These are phyloP conservation scores for Phaeophleospora eucalypticola DNA, from an alignment of 2,329 filamentous ascomycete genomes.

Conservation along the genomic window DNA sequence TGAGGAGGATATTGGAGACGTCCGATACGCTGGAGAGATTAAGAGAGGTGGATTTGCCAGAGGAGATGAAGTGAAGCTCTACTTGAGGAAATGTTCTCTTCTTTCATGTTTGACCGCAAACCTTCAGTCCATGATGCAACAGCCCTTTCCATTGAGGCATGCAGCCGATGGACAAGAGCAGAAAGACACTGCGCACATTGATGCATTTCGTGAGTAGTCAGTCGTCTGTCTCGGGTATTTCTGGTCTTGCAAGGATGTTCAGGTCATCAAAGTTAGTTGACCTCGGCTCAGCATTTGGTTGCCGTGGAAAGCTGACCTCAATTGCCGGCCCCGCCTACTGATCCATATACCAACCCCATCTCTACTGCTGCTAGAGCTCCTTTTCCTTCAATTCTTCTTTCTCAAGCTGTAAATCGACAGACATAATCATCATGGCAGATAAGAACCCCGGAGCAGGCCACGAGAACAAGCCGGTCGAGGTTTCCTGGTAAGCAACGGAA, in stretches of 20 bases:
- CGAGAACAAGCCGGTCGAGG: constrained; percentile 70
- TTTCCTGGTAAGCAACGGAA: constrained; percentile 67
- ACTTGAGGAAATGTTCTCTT: too few species aligned
- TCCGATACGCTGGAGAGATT: constrained; percentile 10
- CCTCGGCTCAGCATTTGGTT: not conserved
- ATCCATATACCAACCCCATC: not conserved
- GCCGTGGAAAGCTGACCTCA: not conserved
- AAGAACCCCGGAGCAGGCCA: constrained; percentile 60
- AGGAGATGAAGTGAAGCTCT: too few species aligned
- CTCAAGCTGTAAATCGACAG: not conserved
- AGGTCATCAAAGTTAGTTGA: not conserved
- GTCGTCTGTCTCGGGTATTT: too few species aligned
- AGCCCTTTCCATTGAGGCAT: too few species aligned
- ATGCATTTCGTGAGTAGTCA: too few species aligned
- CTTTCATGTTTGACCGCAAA: too few species aligned
- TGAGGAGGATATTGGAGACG: constrained; percentile 36
- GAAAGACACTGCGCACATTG: too few species aligned
- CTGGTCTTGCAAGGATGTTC: too few species aligned
- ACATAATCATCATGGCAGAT: constrained; percentile 14
- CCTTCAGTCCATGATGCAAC: too few species aligned
- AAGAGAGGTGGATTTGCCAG: constrained; percentile 3
- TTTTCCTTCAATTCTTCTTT: not conserved
- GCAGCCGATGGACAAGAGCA: too few species aligned
- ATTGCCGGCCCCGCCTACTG: not conserved
- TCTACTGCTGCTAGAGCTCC: too few species aligned